Evolutionary conservation across 2,329 filamentous ascomycete species (phyloP).

Genomic region (Alternaria ethzedia): DNA sequence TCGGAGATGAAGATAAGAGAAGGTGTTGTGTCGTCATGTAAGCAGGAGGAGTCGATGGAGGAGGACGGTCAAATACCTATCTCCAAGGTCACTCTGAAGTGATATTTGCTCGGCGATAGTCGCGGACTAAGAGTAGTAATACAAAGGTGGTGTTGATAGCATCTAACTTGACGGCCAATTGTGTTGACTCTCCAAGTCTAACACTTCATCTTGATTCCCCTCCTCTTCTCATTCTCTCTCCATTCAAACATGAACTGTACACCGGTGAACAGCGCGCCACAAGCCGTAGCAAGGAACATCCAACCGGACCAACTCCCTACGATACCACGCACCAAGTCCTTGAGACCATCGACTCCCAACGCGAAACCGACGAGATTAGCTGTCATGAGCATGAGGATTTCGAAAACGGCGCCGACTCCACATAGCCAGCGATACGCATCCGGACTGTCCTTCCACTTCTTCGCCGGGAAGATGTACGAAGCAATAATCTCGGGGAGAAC

Average conservation of each 20-base stretch:
- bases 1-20: background rate
- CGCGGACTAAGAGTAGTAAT: background rate
- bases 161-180: background rate
- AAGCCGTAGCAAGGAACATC: slow-evolving; percentile 75
- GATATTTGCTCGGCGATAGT: background rate
- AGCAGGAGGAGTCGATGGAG: background rate
- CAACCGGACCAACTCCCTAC: slow-evolving; percentile 77
- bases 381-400: slow-evolving; percentile 92
- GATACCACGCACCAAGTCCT: slow-evolving; percentile 76
- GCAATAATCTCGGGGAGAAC: slow-evolving; percentile 86
- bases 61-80: background rate
- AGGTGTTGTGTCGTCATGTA: background rate
- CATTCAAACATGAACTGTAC: slow-evolving; percentile 97
- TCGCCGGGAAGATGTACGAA: slow-evolving; percentile 72
- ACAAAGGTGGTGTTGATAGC: background rate
- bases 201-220: slow-evolving; percentile 84
- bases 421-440: slow-evolving; percentile 80
- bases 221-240: slow-evolving; percentile 80
- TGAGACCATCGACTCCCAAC: slow-evolving; percentile 84
- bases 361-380: slow-evolving; percentile 97
- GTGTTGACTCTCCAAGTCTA: slow-evolving; percentile 44
- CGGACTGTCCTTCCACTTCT: slow-evolving; percentile 72
- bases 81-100: background rate
- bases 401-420: slow-evolving; percentile 79
- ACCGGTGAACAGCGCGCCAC: slow-evolving; percentile 78